Base-by-base conservation (phyloP, 2,329 filamentous ascomycete genomes). In the Arthrobotrys conoides region DNA sequence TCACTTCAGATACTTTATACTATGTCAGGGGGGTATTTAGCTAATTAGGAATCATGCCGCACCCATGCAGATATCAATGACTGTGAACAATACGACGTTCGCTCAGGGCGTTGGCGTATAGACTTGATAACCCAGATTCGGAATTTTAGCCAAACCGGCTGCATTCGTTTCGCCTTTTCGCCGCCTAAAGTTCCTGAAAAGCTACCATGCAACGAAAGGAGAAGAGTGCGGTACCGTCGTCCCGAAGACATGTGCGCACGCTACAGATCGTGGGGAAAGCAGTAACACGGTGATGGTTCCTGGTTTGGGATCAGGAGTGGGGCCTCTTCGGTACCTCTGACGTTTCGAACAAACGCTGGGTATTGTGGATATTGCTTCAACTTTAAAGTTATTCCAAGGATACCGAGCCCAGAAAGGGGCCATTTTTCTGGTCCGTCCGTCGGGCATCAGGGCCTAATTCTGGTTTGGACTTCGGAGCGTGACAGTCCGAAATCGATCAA, bases 401-500 rank as follows among this genome's bases (percentile, higher is more conserved):
- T 64, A 14, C 48, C 44, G 18, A 24, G 38, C 51, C 51, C 20
- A 33, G 30, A 24, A 65, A 55, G 27, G 61, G 61, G 53, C 53
- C 36, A 59, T 20, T 72, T n/a, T 73, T 49, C 12, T 73, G 59
- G 70, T 73, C 70, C 70, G 70, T 73, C 70, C 70, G 70, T 73
- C 70, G 69, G 61, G 24, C 24, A 64, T 44, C 38, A 36, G 27
- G 38, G 36, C 51, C 61, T 24, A 51, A 48, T n/a, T 36, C 51
- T n/a, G 20, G 22, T 27, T 66, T 49, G 36, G 9, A 20, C 24
- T n/a, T 73, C 70, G 70, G 70, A 27, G 61, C 30, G 24, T 73
- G 33, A 73, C 36, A 22, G 9, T 67, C 70, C 70, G 70, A 73
- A 41, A 44, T 55, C 59, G 41, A 46, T n/a, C 27, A 3, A 30